Evolutionary conservation across 768 basidiomycete genomes (phyloP).

Genomic region (Xerocomellus intermedius): DNA sequence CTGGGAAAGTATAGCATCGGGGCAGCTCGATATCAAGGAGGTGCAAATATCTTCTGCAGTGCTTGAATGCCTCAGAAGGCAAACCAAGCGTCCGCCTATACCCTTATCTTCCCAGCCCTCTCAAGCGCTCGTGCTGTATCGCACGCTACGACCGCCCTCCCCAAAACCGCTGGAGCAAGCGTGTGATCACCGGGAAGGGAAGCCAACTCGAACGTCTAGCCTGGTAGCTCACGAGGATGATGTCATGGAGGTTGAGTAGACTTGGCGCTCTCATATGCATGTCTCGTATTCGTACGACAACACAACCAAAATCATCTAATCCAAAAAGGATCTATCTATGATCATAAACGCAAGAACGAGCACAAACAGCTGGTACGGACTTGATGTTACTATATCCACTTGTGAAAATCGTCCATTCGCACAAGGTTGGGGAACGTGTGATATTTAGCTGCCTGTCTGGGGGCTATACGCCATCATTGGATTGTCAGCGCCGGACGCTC

Average conservation of each 20-base stretch:
- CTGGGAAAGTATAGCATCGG: constrained; percentile 27
- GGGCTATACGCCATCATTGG: constrained; percentile 50
- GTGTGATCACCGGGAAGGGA: constrained; percentile 1
- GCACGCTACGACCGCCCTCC: constrained; percentile 35
- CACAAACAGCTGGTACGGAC: constrained; percentile 15
- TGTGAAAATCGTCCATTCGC: constrained; percentile 5
- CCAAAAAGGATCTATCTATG: constrained; percentile 32
- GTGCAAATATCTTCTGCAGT: constrained; percentile 45
- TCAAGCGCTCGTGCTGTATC: constrained; percentile 58
- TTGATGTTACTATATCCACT: constrained; percentile 12
- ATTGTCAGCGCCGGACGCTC: constrained; percentile 32
- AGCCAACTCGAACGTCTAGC: background rate
- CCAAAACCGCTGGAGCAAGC: background rate
- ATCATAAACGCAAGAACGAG: constrained; percentile 17
- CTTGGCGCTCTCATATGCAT: background rate
- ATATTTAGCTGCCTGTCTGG: constrained; percentile 30
- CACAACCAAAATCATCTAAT: constrained; percentile 26
- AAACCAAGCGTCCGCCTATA: constrained; percentile 22
- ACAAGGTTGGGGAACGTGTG: background rate
- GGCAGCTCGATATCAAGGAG: constrained; percentile 20
- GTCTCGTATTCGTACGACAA: constrained; percentile 17
- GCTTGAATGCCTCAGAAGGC: constrained; percentile 44
- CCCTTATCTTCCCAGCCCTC: constrained; percentile 16
- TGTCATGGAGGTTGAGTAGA: constrained; percentile 54
- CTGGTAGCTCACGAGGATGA: constrained; percentile 31